Conservation (phyloP, 495 filamentous ascomycete genomes). For the Aspergillus sclerotiicarbonarius region DNA sequence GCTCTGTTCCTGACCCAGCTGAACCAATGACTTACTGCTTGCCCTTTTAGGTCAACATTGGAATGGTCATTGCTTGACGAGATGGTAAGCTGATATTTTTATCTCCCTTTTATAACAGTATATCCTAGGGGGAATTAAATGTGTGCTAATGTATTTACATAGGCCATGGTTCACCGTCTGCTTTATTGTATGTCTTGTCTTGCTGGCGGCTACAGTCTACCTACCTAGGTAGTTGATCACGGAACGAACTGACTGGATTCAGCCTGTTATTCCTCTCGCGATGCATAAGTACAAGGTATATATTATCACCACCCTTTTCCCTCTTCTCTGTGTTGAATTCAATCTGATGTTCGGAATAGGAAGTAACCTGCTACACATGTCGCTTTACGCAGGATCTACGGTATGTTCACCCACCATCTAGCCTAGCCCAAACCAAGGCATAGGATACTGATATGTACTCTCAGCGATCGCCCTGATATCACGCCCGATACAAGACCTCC, state of each 20-base stretch:
- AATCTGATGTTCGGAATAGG: slow-evolving; percentile 31
- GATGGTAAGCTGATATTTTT: slow-evolving; percentile 41
- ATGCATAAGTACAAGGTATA: slow-evolving; percentile 52
- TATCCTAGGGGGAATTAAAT: neutral
- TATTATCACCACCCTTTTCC: too few relatives aligned
- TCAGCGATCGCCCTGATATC: slow-evolving; percentile 47
- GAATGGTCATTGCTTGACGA: slow-evolving; percentile 50
- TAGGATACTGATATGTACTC: slow-evolving; percentile 11
- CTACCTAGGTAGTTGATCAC: neutral
- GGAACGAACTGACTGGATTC: slow-evolving; percentile 11
- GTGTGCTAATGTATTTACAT: slow-evolving; percentile 14
- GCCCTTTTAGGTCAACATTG: slow-evolving; percentile 43
- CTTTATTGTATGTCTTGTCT: slow-evolving; percentile 44
- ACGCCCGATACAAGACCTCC: slow-evolving; percentile 43
- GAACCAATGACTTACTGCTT: slow-evolving; percentile 18
- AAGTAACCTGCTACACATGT: slow-evolving; percentile 53
- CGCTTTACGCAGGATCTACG: slow-evolving; percentile 52
- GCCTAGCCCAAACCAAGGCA: neutral
- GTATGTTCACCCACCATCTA: slow-evolving; percentile 23
- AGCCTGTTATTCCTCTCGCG: slow-evolving; percentile 51
- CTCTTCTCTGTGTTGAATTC: neutral
- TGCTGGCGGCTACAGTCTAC: neutral
- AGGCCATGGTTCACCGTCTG: slow-evolving; percentile 57
- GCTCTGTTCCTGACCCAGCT: slow-evolving; percentile 20
- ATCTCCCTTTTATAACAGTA: neutral